Percentiles rank a stretch among this genome's conserved stretches.
Evolutionary conservation across 2,329 filamentous ascomycete species (phyloP).

Genomic region (Neonectria magnoliae): DNA sequence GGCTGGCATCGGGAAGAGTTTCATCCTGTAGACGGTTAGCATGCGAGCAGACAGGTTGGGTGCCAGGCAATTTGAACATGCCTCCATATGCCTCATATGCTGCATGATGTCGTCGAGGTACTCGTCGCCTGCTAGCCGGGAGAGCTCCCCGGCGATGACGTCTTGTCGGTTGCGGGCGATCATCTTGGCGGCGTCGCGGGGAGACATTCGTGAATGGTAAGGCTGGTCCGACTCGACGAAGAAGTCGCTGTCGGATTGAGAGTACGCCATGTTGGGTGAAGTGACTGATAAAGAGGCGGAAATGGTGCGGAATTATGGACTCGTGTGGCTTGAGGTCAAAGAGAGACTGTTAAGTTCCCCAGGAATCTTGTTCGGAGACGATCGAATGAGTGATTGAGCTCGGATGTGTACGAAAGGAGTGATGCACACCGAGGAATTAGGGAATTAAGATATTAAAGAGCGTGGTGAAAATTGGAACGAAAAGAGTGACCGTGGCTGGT

Average conservation of each 20-base stretch:
- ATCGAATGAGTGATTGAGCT: slow-evolving; percentile 52
- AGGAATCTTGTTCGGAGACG: slow-evolving; percentile 60
- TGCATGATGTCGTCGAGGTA: slow-evolving; percentile 94
- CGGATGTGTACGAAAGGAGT: slow-evolving; percentile 35
- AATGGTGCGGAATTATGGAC: slow-evolving; percentile 32
- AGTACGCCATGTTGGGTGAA: slow-evolving; percentile 59
- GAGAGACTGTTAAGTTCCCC: slow-evolving; percentile 62
- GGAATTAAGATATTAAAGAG: slow-evolving; percentile 70
- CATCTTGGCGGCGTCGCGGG: slow-evolving; percentile 80
- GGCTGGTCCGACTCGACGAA: slow-evolving; percentile 67
- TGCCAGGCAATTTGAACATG: slow-evolving; percentile 47
- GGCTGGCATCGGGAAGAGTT: slow-evolving; percentile 93
- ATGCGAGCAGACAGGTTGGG: background rate
- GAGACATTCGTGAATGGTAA: slow-evolving; percentile 66
- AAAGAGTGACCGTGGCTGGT: slow-evolving; percentile 68
- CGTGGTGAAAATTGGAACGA: slow-evolving; percentile 59
- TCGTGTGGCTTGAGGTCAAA: slow-evolving; percentile 48
- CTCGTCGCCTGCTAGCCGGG: slow-evolving; percentile 84
- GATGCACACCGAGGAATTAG: slow-evolving; percentile 56
- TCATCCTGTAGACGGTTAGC: slow-evolving; percentile 65
- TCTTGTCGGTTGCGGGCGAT: slow-evolving; percentile 86
- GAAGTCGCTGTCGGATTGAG: slow-evolving; percentile 57
- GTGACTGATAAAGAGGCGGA: slow-evolving; percentile 24
- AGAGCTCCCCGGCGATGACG: slow-evolving; percentile 88
- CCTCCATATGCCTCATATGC: slow-evolving; percentile 97